Evolutionary conservation across 305 asterid species (phyloP), one percentile per base, ranked within the genome.

Genomic region (Caryopteris hybrid): DNA sequence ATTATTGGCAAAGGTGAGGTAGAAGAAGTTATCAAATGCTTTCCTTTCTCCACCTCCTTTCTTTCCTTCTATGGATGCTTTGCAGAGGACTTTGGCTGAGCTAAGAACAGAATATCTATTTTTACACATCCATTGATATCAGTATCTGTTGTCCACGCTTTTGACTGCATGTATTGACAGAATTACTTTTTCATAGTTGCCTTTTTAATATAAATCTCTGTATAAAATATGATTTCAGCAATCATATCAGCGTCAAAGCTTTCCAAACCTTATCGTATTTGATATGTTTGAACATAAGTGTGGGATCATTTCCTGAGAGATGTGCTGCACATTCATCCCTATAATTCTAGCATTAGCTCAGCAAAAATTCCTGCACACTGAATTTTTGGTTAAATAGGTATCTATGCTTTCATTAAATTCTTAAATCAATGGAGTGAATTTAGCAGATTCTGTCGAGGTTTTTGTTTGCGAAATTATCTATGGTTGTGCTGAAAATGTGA

Each of bases 1-100:
- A 74, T 68, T 51, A 56, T 78, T 88, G 70, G 85, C 85, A 29
- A 87, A 80, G 91, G 99, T 87, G 75, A 84, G 89, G 74, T 68
- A 31, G 16, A 59, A 56, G 34, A 69, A 74, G 58, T 64, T 68
- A 21, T 78, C 20, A 29, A 38, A 52, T 63, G 56, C 51, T 70
- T 66, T 48, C 25, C 27, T 45, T 27, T 14, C 34, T 46, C 61
- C 55, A 45, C 23, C 45, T 53, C 17, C 6, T 42, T 43, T 64
- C 53, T 73, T 33, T 22, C 48, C 36, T 25, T 34, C 51, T 34
- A 12, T 56, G 8, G 61, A 23, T 38, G 54, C 60, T 43, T 64
- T 53, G 53, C 48, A 64, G 45, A 52, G 54, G 65, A 51, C 47
- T 53, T 50, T 52, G 46, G 16, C 6, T 43, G 29, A 54, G 50